Evolutionary conservation across 1,284 basidiomycete genomes (phyloP), one percentile per base, ranked within the genome.

Genomic region (Xanthoconium separans): DNA sequence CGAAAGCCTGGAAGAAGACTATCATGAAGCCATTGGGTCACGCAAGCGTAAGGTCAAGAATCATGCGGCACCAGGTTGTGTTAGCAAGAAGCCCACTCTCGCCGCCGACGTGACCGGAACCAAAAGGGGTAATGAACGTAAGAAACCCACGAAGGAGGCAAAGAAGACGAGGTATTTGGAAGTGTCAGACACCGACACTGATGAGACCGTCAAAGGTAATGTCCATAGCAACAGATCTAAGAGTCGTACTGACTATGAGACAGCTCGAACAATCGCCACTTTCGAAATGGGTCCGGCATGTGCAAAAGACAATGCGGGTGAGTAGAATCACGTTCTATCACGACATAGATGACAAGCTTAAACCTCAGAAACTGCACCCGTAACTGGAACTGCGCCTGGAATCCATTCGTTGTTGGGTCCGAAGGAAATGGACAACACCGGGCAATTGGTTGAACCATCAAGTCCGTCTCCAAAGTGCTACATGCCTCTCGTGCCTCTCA

Each of bases 161-260:
- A 53, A 53, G 41, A 43, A 51, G 37, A 51, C 22, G 8, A 41
- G 29, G 30, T 51, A 33, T 6, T 37, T 51, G 30, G 36, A 51
- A 2, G 44, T 51, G 12, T 46, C 29, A 6, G 43, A 44, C 16
- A 31, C 42, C 24, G 50, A 36, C 16, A n/a, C 16, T 7, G 34
- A 36, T 6, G 15, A 51, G 29, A 51, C 43, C 24, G 27, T 47
- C 29, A 45, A 51, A 51, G 43, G 43, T 46, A 45, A 7, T 24
- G 29, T 40, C 22, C 6, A 18, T 34, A 7, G 2, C 31, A 27
- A 42, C 12, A 27, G 16, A 33, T 50, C 30, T 34, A 6, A 36
- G 33, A 34, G 9, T 24, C 6, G 2, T 34, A 34, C 31, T 46
- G 22, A 46, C 31, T 10, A 34, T 11, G 4, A 34, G 15, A 34